phyloP scores from a whole-genome alignment of 23 red algal species.

The Agarophyton chilense region DNA sequence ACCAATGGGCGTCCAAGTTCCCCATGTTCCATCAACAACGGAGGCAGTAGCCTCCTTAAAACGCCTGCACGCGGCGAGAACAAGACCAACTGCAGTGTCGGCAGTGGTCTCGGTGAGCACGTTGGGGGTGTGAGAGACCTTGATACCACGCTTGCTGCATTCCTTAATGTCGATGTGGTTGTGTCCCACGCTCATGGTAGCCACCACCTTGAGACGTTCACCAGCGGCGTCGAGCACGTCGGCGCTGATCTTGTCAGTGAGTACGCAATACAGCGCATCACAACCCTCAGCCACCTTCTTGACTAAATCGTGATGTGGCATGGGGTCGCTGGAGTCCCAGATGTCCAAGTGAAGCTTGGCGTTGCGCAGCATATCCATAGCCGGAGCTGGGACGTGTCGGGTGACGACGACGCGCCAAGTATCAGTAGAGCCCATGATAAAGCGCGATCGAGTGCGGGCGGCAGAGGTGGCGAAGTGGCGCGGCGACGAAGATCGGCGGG shows the following conservation, averaged over 20 bases:
- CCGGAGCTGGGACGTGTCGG: conserved; percentile 42
- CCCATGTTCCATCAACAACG: conserved; percentile 77
- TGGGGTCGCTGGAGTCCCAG: conserved; percentile 61
- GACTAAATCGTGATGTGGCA: conserved; percentile 38
- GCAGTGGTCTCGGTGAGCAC: conserved; percentile 94
- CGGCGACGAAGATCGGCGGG: not conserved
- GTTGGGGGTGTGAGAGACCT: conserved; percentile 83
- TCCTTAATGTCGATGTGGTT: conserved; percentile 91
- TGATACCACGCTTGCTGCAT: conserved; percentile 48
- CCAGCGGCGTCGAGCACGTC: conserved; percentile 59
- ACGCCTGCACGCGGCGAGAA: conserved; percentile 80
- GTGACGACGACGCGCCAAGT: conserved; percentile 75
- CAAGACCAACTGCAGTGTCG: conserved; percentile 84
- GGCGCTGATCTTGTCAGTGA: conserved; percentile 72
- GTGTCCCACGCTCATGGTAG: conserved; percentile 92
- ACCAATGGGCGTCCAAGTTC: conserved; percentile 82
- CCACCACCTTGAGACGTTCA: conserved; percentile 63
- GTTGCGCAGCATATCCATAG: conserved; percentile 64
- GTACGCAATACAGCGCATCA: conserved; percentile 71
- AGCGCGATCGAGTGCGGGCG: not conserved
- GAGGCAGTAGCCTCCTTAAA: conserved; percentile 83
- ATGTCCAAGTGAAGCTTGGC: conserved; percentile 53
- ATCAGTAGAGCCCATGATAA: conserved; percentile 38
- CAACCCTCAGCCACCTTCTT: not conserved
- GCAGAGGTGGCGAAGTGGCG: not conserved